Evolutionary conservation across 129 eudicot species (phyloP).

Genomic region (Solidago caesia): DNA sequence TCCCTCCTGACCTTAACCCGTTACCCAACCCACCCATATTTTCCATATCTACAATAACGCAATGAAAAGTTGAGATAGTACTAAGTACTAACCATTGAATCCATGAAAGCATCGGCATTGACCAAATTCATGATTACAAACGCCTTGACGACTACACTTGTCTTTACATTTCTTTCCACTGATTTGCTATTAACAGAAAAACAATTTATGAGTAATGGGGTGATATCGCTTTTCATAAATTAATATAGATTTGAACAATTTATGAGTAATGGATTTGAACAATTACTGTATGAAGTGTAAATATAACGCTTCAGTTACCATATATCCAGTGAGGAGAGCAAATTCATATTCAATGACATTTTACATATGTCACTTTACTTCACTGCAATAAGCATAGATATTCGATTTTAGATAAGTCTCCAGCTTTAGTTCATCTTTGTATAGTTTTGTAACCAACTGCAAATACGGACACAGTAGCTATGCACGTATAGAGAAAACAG

Average conservation of each 20-base stretch:
- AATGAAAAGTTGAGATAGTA: constrained; percentile 24
- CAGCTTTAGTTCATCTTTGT: constrained; percentile 85
- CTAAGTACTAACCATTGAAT: constrained; percentile 56
- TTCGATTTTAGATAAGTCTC: constrained; percentile 81
- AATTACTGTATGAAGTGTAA: constrained; percentile 57
- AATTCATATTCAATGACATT: not conserved
- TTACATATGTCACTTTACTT: constrained; percentile 51
- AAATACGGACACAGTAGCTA: constrained; percentile 17
- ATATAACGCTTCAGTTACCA: constrained; percentile 18
- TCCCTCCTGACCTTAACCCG: not conserved
- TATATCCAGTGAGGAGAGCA: constrained; percentile 5
- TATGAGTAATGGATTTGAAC: constrained; percentile 46
- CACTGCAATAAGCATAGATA: constrained; percentile 67
- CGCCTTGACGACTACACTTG: constrained; percentile 80
- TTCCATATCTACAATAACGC: not conserved
- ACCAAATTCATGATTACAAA: constrained; percentile 85
- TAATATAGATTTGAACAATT: not conserved
- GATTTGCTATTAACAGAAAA: constrained; percentile 45
- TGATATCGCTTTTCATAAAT: not conserved
- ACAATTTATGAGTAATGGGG: constrained; percentile 17
- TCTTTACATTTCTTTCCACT: constrained; percentile 76
- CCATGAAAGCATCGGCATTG: constrained; percentile 97
- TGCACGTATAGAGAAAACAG: no score
- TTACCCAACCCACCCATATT: constrained; percentile 2
- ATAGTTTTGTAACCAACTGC: constrained; percentile 73